Percentiles rank a stretch among this genome's conserved stretches.
Conservation (phyloP, 2,329 filamentous ascomycete species). For the Beauveria sp. region DNA sequence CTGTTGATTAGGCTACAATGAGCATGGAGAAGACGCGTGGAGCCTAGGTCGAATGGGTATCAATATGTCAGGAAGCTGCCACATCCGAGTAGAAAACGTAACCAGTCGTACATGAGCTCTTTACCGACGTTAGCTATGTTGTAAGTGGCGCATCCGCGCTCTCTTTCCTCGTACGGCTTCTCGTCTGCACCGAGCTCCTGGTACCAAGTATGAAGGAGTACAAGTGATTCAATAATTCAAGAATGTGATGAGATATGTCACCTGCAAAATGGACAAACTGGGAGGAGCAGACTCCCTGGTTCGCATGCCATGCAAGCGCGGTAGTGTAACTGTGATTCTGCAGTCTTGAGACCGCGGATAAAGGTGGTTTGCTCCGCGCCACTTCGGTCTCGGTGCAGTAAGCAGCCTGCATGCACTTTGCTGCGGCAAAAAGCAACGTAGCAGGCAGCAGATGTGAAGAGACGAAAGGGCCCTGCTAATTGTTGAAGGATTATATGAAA, state of each 20-base stretch:
- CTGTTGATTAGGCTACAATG: neutral
- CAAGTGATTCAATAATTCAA: too few relatives aligned
- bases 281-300: neutral
- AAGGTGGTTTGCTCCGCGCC: neutral
- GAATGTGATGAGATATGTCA: too few relatives aligned
- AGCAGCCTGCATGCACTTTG: neutral
- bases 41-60: neutral
- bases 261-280: neutral
- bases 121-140: neutral
- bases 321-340: constrained; percentile 3
- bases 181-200: neutral
- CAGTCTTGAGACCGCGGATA: neutral
- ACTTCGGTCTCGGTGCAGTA: neutral
- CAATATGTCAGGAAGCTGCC: neutral
- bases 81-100: too few relatives aligned
- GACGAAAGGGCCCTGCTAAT: neutral
- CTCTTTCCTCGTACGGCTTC: neutral
- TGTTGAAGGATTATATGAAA: neutral
- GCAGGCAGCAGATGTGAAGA: neutral
- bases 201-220: too few relatives aligned
- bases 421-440: neutral
- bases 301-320: neutral
- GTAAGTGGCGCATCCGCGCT: neutral
- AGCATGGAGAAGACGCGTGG: neutral
- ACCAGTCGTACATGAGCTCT: neutral